phyloP scores from a whole-genome alignment of 306 rosid genomes.

The Potentilla sterilis region DNA sequence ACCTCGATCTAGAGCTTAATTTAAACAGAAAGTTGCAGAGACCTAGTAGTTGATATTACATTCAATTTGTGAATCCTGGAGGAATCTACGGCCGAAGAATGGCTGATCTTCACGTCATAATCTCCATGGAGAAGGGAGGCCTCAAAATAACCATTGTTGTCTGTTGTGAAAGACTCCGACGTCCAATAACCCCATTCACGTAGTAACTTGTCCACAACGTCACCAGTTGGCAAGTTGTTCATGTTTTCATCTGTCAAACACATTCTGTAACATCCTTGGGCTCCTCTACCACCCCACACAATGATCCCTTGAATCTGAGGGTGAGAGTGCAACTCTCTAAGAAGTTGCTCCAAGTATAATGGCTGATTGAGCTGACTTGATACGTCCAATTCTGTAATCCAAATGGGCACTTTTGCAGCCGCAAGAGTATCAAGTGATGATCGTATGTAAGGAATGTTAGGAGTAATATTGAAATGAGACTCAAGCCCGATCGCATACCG shows the following conservation, averaged over 20 bases:
- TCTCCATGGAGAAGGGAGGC: constrained; percentile 47
- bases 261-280: constrained; percentile 49
- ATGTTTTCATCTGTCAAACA: constrained; percentile 62
- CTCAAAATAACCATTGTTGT: constrained; percentile 35
- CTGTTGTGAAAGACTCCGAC: constrained; percentile 22
- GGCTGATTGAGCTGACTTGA: constrained; percentile 27
- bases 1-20: no score
- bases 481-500: constrained; percentile 63
- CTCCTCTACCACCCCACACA: constrained; percentile 52
- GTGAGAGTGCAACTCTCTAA: constrained; percentile 61
- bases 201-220: constrained; percentile 64
- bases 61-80: constrained; percentile 17
- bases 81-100: constrained; percentile 16
- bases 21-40: constrained; percentile 23
- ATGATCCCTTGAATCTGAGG: constrained; percentile 59
- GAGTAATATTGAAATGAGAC: constrained; percentile 50
- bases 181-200: constrained; percentile 45
- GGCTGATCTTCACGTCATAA: constrained; percentile 29
- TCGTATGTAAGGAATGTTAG: constrained; percentile 59
- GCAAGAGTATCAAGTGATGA: constrained; percentile 63
- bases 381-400: constrained; percentile 80
- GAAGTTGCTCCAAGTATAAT: constrained; percentile 45
- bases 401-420: constrained; percentile 52
- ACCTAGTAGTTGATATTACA: constrained; percentile 7
- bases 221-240: constrained; percentile 59